Evolutionary conservation across 768 basidiomycete genomes (phyloP).

Genomic region (Tephrocybe sp.): DNA sequence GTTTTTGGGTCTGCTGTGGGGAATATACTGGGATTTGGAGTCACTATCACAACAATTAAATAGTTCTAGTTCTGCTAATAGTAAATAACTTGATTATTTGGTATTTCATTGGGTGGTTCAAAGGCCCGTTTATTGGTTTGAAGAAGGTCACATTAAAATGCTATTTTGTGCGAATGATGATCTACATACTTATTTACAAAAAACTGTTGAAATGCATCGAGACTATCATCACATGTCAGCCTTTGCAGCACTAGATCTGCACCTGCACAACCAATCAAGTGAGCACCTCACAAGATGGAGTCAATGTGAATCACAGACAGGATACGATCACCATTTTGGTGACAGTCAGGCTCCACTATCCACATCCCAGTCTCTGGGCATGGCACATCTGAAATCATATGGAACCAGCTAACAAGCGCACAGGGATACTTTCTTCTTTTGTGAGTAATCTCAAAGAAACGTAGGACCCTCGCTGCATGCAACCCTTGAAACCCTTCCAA

Average conservation of each 20-base stretch:
- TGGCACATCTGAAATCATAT: slow-evolving; percentile 10
- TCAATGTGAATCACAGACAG: slow-evolving; percentile 20
- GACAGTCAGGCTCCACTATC: slow-evolving; percentile 22
- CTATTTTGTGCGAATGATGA: slow-evolving; percentile 24
- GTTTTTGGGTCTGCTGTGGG: too few species aligned
- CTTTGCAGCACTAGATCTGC: slow-evolving; percentile 7
- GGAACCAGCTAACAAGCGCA: slow-evolving; percentile 26
- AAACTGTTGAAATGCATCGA: slow-evolving; percentile 16
- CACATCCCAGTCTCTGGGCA: slow-evolving; percentile 22
- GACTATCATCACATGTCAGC: slow-evolving; percentile 12
- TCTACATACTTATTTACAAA: slow-evolving; percentile 24
- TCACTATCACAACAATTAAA: too few species aligned
- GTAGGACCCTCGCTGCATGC: slow-evolving; percentile 19
- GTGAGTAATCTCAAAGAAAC: slow-evolving; percentile 24
- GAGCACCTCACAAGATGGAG: slow-evolving; percentile 13
- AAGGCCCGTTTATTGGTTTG: too few species aligned
- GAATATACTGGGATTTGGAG: too few species aligned
- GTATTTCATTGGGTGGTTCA: too few species aligned
- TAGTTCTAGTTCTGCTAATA: too few species aligned
- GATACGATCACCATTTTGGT: background rate
- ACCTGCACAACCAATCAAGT: slow-evolving; percentile 19
- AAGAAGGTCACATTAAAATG: slow-evolving; percentile 10
- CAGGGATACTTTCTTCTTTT: slow-evolving; percentile 19
- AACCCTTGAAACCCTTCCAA: slow-evolving; percentile 17
- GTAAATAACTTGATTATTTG: too few species aligned